Evolutionary conservation across 192 early-diverging fungal genomes (phyloP), one percentile per base, ranked within the genome.

Genomic region (Mortierella claussenii): DNA sequence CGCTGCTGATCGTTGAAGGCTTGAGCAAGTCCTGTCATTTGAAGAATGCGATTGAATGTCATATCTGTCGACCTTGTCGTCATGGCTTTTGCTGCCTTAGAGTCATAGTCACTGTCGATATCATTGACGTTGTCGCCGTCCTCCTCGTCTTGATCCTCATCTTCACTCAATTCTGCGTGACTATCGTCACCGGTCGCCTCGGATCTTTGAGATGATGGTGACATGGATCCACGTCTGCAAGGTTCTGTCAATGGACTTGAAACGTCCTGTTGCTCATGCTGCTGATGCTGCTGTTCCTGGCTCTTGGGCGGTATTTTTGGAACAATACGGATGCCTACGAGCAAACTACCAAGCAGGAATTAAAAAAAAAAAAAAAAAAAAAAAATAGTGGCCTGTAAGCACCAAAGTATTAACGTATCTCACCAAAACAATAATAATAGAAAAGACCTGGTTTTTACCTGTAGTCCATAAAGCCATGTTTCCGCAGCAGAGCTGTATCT

Each of bases 401-500:
- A n/a, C n/a, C n/a, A n/a, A n/a, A n/a, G n/a, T n/a, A n/a, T n/a
- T n/a, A n/a, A n/a, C n/a, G n/a, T n/a, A n/a, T n/a, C n/a, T n/a
- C n/a, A n/a, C n/a, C n/a, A n/a, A n/a, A n/a, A 26, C 27, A 4
- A 42, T 24, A 59, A 59, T 27, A 5, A 17, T 1, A 8, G 17
- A 30, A 51, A 23, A 43, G 52, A 12, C 15, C 36, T 40, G 7
- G 1, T 18, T 20, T 27, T 60, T 67, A 60, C 73, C 73, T 76
- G 64, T 76, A 76, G 21, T 76, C 73, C 73, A 76, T 76, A 27
- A 76, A 76, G 1, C 46, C 58, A 57, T 76, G 63, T 44, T 67
- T 76, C 7, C 73, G 63, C 11, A 76, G 63, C 33, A 76, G n/a
- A 6, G 64, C 23, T 2, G 64, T 67, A 40, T 76, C 73, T 9